These are phyloP conservation scores for Onygenales sp. DNA, from an alignment of 2,329 filamentous ascomycete species.

Conservation along the genomic window DNA sequence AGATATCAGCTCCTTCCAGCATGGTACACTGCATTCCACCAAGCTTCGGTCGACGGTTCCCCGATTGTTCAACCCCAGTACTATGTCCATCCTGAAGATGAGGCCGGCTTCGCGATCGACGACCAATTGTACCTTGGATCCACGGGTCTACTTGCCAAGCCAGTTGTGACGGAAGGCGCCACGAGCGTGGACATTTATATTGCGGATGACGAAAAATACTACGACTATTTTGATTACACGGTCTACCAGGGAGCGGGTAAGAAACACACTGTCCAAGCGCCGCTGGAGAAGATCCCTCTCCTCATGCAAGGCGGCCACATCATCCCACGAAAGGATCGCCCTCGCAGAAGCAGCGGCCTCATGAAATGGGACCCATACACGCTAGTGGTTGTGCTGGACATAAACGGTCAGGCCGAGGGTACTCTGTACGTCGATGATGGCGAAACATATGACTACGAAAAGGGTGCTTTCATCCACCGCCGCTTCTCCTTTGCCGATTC, in stretches of 20 bases:
- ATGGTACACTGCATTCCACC: slow-evolving; percentile 96
- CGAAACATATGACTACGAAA: slow-evolving; percentile 78
- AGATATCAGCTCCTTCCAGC: slow-evolving; percentile 82
- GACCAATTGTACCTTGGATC: slow-evolving; percentile 87
- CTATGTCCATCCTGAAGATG: slow-evolving; percentile 80
- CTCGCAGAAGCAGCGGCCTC: slow-evolving; percentile 71
- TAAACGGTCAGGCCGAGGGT: slow-evolving; percentile 64
- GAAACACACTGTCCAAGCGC: slow-evolving; percentile 59
- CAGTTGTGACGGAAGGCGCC: slow-evolving; percentile 69
- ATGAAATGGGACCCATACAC: slow-evolving; percentile 97
- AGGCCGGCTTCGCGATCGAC: slow-evolving; percentile 78
- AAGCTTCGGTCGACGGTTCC: slow-evolving; percentile 70
- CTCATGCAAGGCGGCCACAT: slow-evolving; percentile 91
- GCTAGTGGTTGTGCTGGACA: slow-evolving; percentile 64
- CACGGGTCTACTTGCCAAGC: slow-evolving; percentile 86
- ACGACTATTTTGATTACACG: slow-evolving; percentile 87
- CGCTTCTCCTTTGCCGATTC: slow-evolving; percentile 57
- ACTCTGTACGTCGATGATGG: slow-evolving; percentile 89
- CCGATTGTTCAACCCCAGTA: slow-evolving; percentile 89
- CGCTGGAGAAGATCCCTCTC: slow-evolving; percentile 77
- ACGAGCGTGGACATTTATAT: slow-evolving; percentile 72
- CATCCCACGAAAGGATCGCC: slow-evolving; percentile 78
- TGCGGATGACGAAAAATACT: slow-evolving; percentile 81
- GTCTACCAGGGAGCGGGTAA: slow-evolving; percentile 64
- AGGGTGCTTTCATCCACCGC: slow-evolving; percentile 81